Conservation (phyloP, 345 rosid genomes). For the Melastoma malabathricum region DNA sequence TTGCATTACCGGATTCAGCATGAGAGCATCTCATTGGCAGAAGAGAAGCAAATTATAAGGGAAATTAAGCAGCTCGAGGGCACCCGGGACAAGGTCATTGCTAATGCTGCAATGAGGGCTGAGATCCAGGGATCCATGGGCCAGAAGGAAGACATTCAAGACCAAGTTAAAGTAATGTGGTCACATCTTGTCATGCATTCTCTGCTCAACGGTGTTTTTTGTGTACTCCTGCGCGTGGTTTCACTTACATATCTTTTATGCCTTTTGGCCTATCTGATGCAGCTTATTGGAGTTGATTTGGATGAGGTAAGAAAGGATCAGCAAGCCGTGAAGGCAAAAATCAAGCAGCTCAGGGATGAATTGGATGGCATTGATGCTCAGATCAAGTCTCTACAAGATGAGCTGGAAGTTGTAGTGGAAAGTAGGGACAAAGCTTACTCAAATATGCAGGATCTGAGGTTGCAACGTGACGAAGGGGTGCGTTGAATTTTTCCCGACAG, state of each 20-base stretch:
- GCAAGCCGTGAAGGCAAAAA: constrained; percentile 47
- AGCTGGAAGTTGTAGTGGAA: constrained; percentile 29
- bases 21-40: constrained; percentile 70
- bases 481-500: constrained; percentile 4
- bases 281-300: constrained; percentile 74
- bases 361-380: constrained; percentile 44
- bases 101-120: constrained; percentile 71
- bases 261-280: constrained; percentile 6
- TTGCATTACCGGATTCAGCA: constrained; percentile 70
- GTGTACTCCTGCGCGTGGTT: background rate
- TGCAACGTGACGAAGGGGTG: constrained; percentile 59
- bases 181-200: background rate
- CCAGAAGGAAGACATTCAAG: constrained; percentile 66
- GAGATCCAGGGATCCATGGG: constrained; percentile 81
- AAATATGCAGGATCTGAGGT: constrained; percentile 41
- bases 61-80: constrained; percentile 88
- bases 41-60: constrained; percentile 75
- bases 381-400: constrained; percentile 39
- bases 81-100: constrained; percentile 69
- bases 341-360: constrained; percentile 35
- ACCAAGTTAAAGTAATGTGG: constrained; percentile 60
- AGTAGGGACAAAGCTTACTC: constrained; percentile 53
- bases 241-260: background rate
- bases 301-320: constrained; percentile 80
- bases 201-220: background rate